phyloP scores from a whole-genome alignment of 148 eudicot species.

The Chenopodium suecicum region DNA sequence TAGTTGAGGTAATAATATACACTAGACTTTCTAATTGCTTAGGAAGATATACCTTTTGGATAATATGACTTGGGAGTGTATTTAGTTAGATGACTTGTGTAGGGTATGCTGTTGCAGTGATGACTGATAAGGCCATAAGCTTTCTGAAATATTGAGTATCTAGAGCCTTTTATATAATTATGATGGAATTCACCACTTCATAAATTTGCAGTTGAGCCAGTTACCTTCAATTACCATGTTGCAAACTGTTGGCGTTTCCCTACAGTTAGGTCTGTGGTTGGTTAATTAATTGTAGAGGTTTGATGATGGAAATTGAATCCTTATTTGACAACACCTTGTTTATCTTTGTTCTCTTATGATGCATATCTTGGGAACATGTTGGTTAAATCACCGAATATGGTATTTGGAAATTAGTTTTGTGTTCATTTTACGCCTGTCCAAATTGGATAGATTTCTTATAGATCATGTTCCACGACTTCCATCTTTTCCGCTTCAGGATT shows the following conservation, averaged over 20 bases:
- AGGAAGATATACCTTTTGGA: too few species aligned
- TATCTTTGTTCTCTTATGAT: not conserved
- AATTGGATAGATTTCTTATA: not conserved
- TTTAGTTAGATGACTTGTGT: too few species aligned
- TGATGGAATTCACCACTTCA: too few species aligned
- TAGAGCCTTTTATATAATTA: too few species aligned
- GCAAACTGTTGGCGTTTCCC: not conserved
- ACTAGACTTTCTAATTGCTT: too few species aligned
- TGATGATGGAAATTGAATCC: not conserved
- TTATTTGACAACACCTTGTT: not conserved
- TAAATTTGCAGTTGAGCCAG: not conserved
- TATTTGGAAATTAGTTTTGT: not conserved
- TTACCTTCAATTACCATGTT: not conserved
- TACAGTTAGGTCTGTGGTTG: not conserved
- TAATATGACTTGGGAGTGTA: too few species aligned
- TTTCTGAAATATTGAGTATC: too few species aligned
- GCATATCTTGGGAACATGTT: not conserved
- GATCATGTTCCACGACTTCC: not conserved
- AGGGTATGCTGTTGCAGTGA: too few species aligned
- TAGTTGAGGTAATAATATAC: too few species aligned
- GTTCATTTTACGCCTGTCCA: not conserved
- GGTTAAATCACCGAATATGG: not conserved
- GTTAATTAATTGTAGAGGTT: not conserved
- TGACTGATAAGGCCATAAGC: too few species aligned
- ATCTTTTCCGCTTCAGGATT: conserved; percentile 47